Base-by-base conservation (phyloP, 176 grass and related monocot genomes). In the barley (Hordeum vulgare) region DNA sequence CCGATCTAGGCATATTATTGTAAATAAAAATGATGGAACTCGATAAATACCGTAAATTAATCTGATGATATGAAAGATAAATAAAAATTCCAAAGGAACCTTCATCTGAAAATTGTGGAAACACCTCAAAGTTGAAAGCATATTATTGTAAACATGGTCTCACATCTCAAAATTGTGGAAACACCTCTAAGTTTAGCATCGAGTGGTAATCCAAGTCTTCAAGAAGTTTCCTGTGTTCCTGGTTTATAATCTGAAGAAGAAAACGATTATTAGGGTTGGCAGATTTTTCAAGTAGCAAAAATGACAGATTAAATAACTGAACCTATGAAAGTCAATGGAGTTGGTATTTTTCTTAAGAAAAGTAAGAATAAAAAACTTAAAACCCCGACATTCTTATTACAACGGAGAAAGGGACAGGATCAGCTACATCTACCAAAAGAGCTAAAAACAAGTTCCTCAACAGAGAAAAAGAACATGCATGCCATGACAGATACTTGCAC, bases 131-230 rank as follows among this genome's bases (percentile, higher is more conserved):
- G n/a, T n/a, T n/a, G n/a, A n/a, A n/a, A n/a, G n/a, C n/a, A n/a
- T n/a, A n/a, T n/a, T n/a, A n/a, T n/a, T n/a, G n/a, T n/a, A n/a
- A n/a, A n/a, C n/a, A n/a, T n/a, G n/a, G n/a, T n/a, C n/a, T n/a
- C n/a, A n/a, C n/a, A n/a, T n/a, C n/a, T n/a, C n/a, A n/a, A n/a
- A n/a, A n/a, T n/a, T n/a, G n/a, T n/a, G n/a, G n/a, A n/a, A n/a
- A n/a, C n/a, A n/a, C n/a, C n/a, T n/a, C n/a, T n/a, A n/a, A n/a
- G n/a, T 92, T 96, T 87, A 49, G 89, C 89, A 99, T 90, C 62
- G 78, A 92, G 41, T 99, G 83, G 83, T 99, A 99, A 90, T 99
- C 96, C 60, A 99, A 87, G 71, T 94, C 93, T 25, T 99, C 93
- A 28, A 93, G 96, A 76, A 96, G 87, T 76, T 66, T 94, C 71